Conservation (phyloP, 2,329 filamentous ascomycete species). For the Neofusicoccum kwambonambiense region DNA sequence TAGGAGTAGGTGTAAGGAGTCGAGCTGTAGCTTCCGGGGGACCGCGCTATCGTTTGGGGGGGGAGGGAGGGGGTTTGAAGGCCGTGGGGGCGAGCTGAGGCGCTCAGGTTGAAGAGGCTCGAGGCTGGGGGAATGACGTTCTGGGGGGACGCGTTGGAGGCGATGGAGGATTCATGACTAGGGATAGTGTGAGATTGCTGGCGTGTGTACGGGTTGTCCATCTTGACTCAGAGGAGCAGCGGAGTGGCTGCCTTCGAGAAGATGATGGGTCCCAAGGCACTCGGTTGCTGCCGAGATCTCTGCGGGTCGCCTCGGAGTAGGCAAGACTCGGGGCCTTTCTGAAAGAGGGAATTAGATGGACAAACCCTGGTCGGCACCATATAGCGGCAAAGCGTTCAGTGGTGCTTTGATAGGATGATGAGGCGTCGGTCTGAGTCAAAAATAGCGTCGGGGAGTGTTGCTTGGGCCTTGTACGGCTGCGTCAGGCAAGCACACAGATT, state of each 20-base stretch:
- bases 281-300: conserved; percentile 36
- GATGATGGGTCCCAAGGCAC: conserved; percentile 29
- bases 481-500: conserved; percentile 10
- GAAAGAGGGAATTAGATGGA: conserved; percentile 16
- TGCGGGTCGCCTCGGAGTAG: conserved; percentile 10
- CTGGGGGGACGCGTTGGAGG: conserved; percentile 34
- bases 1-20: conserved; percentile 31
- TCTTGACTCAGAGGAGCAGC: conserved; percentile 16
- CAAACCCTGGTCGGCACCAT: conserved; percentile 16
- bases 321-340: conserved; percentile 12
- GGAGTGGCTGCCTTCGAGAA: not conserved
- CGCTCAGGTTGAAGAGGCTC: conserved; percentile 31
- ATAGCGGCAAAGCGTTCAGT: not conserved
- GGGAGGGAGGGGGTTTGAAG: conserved; percentile 31
- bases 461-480: not conserved
- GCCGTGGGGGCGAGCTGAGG: conserved; percentile 27
- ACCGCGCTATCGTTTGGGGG: conserved; percentile 28
- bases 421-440: not conserved
- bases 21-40: conserved; percentile 31
- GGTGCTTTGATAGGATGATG: conserved; percentile 12
- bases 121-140: conserved; percentile 33
- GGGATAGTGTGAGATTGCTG: conserved; percentile 20
- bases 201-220: conserved; percentile 25
- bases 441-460: conserved; percentile 13
- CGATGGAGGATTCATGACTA: conserved; percentile 33